Percentiles rank a stretch among this genome's conserved stretches.
These are phyloP conservation scores for Coemansia sp. DNA, from an alignment of 192 early-diverging fungal genomes.

Conservation along the genomic window DNA sequence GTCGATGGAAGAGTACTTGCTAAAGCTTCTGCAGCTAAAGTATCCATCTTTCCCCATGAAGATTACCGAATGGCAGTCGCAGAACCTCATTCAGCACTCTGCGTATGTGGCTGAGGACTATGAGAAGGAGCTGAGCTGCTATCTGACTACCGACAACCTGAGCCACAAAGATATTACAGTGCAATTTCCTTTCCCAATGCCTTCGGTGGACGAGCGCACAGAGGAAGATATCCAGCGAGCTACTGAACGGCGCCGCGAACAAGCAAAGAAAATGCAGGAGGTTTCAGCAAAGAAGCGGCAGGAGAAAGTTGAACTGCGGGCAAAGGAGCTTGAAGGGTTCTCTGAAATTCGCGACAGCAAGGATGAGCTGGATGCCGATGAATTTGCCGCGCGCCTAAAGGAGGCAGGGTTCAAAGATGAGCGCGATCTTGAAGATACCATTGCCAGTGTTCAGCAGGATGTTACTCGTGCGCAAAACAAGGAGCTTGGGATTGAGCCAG, in stretches of 20 bases:
- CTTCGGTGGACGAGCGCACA: slow-evolving; percentile 69
- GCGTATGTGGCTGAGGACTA: slow-evolving; percentile 77
- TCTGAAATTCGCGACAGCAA: slow-evolving; percentile 31
- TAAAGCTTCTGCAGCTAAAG: slow-evolving; percentile 86
- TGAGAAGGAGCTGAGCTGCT: slow-evolving; percentile 62
- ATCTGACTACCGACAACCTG: slow-evolving; percentile 64
- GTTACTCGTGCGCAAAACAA: slow-evolving; percentile 76
- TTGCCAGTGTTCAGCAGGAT: slow-evolving; percentile 65
- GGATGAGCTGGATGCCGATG: slow-evolving; percentile 18
- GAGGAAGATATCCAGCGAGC: slow-evolving; percentile 73
- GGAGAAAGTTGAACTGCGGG: slow-evolving; percentile 76
- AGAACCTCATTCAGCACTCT: slow-evolving; percentile 69
- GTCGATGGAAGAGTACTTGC: slow-evolving; percentile 75
- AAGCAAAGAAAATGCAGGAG: slow-evolving; percentile 73
- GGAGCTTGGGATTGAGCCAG: slow-evolving; percentile 76
- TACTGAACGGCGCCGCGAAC: slow-evolving; percentile 69
- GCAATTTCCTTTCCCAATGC: slow-evolving; percentile 76
- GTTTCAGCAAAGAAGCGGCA: slow-evolving; percentile 76
- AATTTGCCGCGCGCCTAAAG: slow-evolving; percentile 55
- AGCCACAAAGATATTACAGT: slow-evolving; percentile 65
- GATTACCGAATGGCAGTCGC: slow-evolving; percentile 71
- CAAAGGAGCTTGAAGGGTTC: slow-evolving; percentile 62
- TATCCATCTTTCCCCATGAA: slow-evolving; percentile 87
- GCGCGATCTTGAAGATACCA: slow-evolving; percentile 70
- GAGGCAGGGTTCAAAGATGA: slow-evolving; percentile 66